Conservation (phyloP, 768 basidiomycete genomes). For the Phaeolepiota aurea region DNA sequence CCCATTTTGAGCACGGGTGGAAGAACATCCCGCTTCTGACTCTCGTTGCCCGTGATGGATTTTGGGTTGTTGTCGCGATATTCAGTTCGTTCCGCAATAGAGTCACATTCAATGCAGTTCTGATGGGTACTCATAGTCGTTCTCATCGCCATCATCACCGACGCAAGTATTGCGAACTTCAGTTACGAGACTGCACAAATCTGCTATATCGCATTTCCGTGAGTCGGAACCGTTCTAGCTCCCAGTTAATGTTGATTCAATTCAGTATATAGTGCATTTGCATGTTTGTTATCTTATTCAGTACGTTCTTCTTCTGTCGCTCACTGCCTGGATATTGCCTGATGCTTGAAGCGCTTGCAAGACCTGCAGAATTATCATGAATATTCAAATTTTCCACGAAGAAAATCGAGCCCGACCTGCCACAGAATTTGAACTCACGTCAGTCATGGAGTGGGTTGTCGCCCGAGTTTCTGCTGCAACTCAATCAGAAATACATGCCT, state of each 20-base stretch:
- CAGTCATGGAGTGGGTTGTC: background rate
- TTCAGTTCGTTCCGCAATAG: constrained; percentile 6
- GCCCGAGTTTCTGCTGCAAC: too few species aligned
- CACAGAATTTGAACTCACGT: background rate
- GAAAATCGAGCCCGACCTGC: background rate
- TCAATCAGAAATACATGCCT: too few species aligned
- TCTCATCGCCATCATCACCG: constrained; percentile 5
- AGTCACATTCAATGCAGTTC: too few species aligned
- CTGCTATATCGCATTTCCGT: constrained; percentile 9
- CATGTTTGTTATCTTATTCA: constrained; percentile 4
- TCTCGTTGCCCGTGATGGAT: constrained; percentile 9
- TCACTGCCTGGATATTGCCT: background rate
- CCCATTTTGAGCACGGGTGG: constrained; percentile 8
- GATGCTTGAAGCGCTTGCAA: background rate
- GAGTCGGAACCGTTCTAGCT: background rate
- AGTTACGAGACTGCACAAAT: constrained; percentile 2
- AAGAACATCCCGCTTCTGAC: constrained; percentile 9
- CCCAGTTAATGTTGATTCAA: background rate
- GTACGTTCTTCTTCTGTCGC: too few species aligned
- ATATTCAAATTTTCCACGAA: constrained; percentile 6
- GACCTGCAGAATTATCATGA: constrained; percentile 11
- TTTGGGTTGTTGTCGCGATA: constrained; percentile 6
- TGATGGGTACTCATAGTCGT: too few species aligned
- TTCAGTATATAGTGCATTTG: constrained; percentile 2
- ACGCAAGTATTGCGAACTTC: constrained; percentile 1